Evolutionary conservation across 768 basidiomycete species (phyloP), one percentile per base, ranked within the genome.

Genomic region (Grammothele lineata): DNA sequence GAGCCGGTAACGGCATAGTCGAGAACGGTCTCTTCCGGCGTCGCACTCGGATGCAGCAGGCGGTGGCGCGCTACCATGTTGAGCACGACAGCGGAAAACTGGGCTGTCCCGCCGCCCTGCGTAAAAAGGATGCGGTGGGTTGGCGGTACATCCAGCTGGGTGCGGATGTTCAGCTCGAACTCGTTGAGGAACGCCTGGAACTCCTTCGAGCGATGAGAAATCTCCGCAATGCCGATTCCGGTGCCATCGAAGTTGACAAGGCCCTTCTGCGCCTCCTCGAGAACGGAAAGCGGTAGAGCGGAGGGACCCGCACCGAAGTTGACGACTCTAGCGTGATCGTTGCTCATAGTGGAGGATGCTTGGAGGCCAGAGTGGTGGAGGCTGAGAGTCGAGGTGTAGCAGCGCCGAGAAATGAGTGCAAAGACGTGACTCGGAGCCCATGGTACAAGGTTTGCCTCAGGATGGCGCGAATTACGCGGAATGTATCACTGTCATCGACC

Each of bases 221-320:
- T 80, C 67, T 99, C 96, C 35, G 92, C 88, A 62, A 99, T 82
- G 36, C 96, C 96, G 51, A 98, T 94, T 22, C 96, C 96, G 2
- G 90, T 94, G 38, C 76, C 76, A 46, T 85, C 73, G 67, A 92
- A 97, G 73, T 98, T 87, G 58, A 99, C 71, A n/a, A 98, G 74
- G 14, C 87, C 92, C 51, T 77, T 70, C 12, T 87, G 77, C 2
- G 94, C 92, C 62, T 93, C 81, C 57, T 83, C 68, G 43, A 99
- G 80, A 24, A 97, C 91, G 3, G 81, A 70, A n/a, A 82, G 76
- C 14, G 96, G 96, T 34, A 99, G 74, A 0, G 89, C 85, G 17
- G 93, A 96, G 14, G 96, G 96, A 1, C 96, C 96, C 42, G 96
- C 86, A 41, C 92, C 89, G 66, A 98, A 92, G 73, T 99, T 97